These are phyloP conservation scores for Globisporangium parvum DNA, from an alignment of 352 stramenopile genomes.

Conservation along the genomic window DNA sequence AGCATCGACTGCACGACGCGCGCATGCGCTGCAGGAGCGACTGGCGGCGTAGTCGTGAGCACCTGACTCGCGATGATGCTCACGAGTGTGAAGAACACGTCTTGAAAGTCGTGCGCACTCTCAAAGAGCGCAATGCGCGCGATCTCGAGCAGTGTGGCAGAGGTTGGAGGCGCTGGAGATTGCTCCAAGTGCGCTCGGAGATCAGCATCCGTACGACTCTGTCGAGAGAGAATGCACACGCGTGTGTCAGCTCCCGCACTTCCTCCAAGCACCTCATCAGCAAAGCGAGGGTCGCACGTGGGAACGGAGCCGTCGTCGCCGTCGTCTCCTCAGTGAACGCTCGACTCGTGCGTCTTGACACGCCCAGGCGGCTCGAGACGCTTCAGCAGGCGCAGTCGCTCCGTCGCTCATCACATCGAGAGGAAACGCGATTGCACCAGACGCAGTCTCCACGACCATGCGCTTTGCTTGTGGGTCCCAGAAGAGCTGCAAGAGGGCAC, in stretches of 20 bases:
- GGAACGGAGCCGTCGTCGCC: not conserved
- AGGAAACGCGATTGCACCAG: conserved; percentile 12
- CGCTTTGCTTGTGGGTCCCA: not conserved
- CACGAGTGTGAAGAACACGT: conserved; percentile 30
- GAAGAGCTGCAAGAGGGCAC: not conserved
- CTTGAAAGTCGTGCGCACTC: not conserved
- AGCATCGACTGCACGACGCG: conserved; percentile 23
- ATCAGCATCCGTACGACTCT: conserved; percentile 6
- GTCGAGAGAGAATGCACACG: too few relatives aligned
- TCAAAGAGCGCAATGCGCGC: conserved; percentile 6
- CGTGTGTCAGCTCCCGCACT: not conserved
- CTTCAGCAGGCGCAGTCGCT: not conserved
- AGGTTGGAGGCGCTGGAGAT: not conserved
- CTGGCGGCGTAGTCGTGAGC: not conserved
- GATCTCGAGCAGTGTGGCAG: conserved; percentile 5
- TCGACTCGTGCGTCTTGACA: not conserved
- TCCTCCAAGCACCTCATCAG: too few relatives aligned
- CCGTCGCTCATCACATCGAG: conserved; percentile 7
- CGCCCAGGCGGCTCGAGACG: not conserved
- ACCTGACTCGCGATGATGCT: conserved; percentile 26
- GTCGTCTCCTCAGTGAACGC: not conserved
- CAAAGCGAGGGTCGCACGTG: too few relatives aligned
- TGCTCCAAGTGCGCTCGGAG: conserved; percentile 4
- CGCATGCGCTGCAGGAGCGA: not conserved
- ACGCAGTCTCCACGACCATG: conserved; percentile 8